Conservation (phyloP, 2,329 filamentous ascomycete species). For the Curvularia spicifera region DNA sequence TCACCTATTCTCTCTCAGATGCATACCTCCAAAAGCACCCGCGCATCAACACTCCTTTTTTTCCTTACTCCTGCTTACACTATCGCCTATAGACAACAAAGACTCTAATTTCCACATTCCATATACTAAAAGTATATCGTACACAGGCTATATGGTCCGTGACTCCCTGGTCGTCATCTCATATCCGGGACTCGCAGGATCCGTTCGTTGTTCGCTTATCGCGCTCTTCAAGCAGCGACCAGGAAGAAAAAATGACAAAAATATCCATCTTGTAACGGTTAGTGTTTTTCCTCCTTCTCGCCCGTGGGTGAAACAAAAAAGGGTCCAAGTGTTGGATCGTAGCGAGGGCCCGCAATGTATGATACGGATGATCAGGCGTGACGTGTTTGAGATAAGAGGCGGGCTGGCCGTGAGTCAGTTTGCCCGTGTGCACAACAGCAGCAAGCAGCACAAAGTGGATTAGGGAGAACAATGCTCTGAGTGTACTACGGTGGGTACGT, state of each 20-base stretch:
- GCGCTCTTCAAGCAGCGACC: background rate
- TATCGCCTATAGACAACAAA: background rate
- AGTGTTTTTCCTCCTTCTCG: background rate
- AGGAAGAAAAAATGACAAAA: background rate
- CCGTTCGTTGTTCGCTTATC: background rate
- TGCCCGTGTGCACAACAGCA: background rate
- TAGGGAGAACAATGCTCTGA: background rate
- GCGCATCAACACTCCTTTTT: background rate
- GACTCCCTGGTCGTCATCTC: background rate
- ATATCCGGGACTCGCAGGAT: background rate
- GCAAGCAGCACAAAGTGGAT: background rate
- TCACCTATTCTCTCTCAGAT: background rate
- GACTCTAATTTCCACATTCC: background rate
- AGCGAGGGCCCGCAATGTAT: background rate
- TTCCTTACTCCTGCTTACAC: background rate
- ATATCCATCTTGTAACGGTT: background rate
- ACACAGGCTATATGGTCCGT: background rate
- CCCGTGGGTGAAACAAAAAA: background rate
- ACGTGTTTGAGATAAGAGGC: conserved; percentile 9
- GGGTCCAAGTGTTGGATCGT: background rate
- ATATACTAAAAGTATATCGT: background rate
- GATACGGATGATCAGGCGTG: conserved; percentile 5
- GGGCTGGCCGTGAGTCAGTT: background rate
- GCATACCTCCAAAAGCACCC: background rate
- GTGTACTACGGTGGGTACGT: background rate